phyloP scores from a whole-genome alignment of 2,329 filamentous ascomycete genomes.

The Hymenoscyphus linearis region DNA sequence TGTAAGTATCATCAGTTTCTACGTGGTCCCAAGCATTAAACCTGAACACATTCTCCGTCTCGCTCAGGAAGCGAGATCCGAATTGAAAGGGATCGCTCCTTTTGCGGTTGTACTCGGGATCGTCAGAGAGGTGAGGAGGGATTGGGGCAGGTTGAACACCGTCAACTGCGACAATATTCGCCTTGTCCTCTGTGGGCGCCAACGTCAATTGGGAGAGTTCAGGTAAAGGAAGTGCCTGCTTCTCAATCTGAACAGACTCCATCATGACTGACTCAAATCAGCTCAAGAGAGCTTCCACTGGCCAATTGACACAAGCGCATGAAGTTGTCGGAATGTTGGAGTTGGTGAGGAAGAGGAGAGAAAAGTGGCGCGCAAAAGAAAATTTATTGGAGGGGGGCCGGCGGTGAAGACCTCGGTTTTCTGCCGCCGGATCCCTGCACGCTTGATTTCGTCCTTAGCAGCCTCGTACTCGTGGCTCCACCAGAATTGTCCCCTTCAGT shows the following conservation, averaged over 20 bases:
- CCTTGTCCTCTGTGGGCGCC: conserved; percentile 14
- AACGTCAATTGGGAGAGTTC: conserved; percentile 17
- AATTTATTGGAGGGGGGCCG: not conserved
- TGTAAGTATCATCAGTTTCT: conserved; percentile 83
- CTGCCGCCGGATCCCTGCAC: conserved; percentile 3
- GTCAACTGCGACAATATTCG: conserved; percentile 14
- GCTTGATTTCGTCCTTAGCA: not conserved
- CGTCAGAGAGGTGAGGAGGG: conserved; percentile 31
- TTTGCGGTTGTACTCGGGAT: conserved; percentile 66
- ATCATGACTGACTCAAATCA: conserved; percentile 9
- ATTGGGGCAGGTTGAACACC: conserved; percentile 8
- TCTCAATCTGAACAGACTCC: conserved; percentile 12
- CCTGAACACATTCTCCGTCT: conserved; percentile 86
- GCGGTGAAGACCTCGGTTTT: conserved; percentile 7
- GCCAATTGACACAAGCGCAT: not conserved
- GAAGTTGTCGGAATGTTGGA: conserved; percentile 4
- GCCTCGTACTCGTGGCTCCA: not conserved
- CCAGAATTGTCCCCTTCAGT: not conserved
- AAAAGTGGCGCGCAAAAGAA: not conserved
- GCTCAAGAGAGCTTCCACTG: not conserved
- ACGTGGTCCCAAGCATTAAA: conserved; percentile 99
- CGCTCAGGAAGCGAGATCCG: conserved; percentile 77
- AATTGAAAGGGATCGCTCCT: conserved; percentile 92
- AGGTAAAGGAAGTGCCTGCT: conserved; percentile 9
- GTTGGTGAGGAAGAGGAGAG: not conserved